A percentile compares a stretch with the other conserved stretches of the same genome.
Evolutionary conservation across 768 basidiomycete species (phyloP).

Genomic region (Rhodotorula kratochvilovae): DNA sequence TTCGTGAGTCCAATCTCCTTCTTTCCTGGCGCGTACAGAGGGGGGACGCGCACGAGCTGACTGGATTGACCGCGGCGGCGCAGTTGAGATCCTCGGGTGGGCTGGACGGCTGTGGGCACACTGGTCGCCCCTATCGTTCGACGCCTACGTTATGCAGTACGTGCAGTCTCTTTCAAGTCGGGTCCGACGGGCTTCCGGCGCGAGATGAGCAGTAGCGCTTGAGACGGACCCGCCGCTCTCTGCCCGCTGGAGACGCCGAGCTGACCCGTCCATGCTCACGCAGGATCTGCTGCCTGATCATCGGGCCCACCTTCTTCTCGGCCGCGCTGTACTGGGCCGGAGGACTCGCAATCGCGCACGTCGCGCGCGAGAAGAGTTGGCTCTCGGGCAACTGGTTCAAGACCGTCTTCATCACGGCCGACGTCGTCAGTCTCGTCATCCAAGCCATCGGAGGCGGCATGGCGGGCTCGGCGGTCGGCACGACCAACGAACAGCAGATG

Average conservation of each 20-base stretch:
- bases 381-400: conserved; percentile 30
- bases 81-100: conserved; percentile 12
- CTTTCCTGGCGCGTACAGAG: no score
- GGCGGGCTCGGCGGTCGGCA: conserved; percentile 9
- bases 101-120: conserved; percentile 8
- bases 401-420: conserved; percentile 24
- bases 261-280: background rate
- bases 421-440: conserved; percentile 28
- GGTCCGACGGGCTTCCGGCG: no score
- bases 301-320: conserved; percentile 31
- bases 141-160: conserved; percentile 8
- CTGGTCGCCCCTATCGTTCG: background rate
- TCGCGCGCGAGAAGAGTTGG: background rate
- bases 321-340: conserved; percentile 32
- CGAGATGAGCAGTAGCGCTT: no score
- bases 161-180: background rate
- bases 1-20: conserved; percentile 2
- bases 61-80: no score
- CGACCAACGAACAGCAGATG: background rate
- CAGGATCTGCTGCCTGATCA: conserved; percentile 27
- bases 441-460: conserved; percentile 32
- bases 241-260: background rate
- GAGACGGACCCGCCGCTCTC: background rate
- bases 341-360: conserved; percentile 15
- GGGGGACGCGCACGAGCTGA: background rate